Evolutionary conservation across 2,329 filamentous ascomycete species (phyloP), one percentile per base, ranked within the genome.

Genomic region (Atkinsonella texensis): DNA sequence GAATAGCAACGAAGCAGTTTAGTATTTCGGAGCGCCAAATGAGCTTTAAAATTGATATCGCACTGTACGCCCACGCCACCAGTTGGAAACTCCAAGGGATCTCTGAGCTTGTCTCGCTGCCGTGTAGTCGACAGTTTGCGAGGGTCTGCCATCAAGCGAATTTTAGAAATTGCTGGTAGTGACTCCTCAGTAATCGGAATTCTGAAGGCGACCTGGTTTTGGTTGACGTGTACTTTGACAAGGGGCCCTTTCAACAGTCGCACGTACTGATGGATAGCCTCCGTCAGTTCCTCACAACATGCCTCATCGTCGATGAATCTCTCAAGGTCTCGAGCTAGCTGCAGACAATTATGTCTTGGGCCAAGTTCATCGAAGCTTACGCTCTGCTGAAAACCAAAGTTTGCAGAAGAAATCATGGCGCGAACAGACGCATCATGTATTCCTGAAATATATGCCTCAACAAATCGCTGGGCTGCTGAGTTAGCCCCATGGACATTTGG

Each of bases 31-130:
- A 95, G 73, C 1, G 84, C 89, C 3, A 95, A 77, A 44, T 87
- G 81, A 17, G 89, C 89, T 1, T 85, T 85, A 63, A 95, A 95
- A 66, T 95, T 95, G 73, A 96, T 88, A 63, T 95, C 89, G 63
- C 87, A 93, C 63, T 90, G 87, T 13, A 91, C 86, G n/a, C 89
- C 89, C 31, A 85, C 79, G 4, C 83, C 84, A 9, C 73, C 72
- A 61, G 87, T 87, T 6, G 87, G 86, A 53, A 91, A 91, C 64
- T 93, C 88, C 2, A 94, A 76, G 23, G 72, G 72, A 59, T 83
- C 77, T 53, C 68, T 70, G 62, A 77, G 79, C 32, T 70, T 72
- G 57, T 81, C 74, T 52, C 71, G 72, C 5, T 76, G 70, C 55
- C 77, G 74, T 60, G 76, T 74, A 8, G 73, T 70, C 2, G 68